Base-by-base conservation (phyloP, 1,284 basidiomycete species). In the Boletus semigastroideus region DNA sequence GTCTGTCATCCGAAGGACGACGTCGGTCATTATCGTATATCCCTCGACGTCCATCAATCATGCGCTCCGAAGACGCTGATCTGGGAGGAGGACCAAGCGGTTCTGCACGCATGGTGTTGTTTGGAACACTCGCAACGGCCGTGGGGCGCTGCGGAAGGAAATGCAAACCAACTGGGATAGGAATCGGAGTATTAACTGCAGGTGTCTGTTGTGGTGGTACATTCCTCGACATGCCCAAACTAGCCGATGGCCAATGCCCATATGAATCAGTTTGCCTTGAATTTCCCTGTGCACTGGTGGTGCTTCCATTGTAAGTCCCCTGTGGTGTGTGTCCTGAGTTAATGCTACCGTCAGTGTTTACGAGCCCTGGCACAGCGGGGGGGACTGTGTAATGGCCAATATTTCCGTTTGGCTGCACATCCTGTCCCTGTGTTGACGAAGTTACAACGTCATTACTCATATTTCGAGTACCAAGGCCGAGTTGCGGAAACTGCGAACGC, bases 101-200 rank as follows among this genome's bases (percentile, higher is more conserved):
- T 51, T 64, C 62, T 39, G 64, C 64, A 4, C 63, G 57, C 19
- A 44, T 52, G 6, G 50, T 45, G 11, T n/a, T 51, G 8, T 43
- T 58, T 14, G 62, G 59, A 42, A 20, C 0, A 1, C 5, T 31
- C 25, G 49, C 1, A 9, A 14, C 0, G 5, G 5, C 13, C 17
- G 8, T 4, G 9, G 62, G 62, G 28, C 62, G 65, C 39, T 44
- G 64, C 0, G 62, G 65, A 38, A 67, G 64, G 11, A 25, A 2
- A 39, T 49, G 53, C 12, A 6, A 14, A 31, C 46, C 46, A 31
- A n/a, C 2, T 0, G 42, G 39, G 5, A 34, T 22, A 41, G 62
- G 39, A 33, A 19, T 25, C 9, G 42, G 33, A 9, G 33, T 17
- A 11, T 38, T 51, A 16, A n/a, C 31, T 17, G 43, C 5, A 31